Percentiles rank a stretch among this genome's conserved stretches.
phyloP scores from a whole-genome alignment of 2,329 filamentous ascomycete genomes.

The Colletotrichum navitas region DNA sequence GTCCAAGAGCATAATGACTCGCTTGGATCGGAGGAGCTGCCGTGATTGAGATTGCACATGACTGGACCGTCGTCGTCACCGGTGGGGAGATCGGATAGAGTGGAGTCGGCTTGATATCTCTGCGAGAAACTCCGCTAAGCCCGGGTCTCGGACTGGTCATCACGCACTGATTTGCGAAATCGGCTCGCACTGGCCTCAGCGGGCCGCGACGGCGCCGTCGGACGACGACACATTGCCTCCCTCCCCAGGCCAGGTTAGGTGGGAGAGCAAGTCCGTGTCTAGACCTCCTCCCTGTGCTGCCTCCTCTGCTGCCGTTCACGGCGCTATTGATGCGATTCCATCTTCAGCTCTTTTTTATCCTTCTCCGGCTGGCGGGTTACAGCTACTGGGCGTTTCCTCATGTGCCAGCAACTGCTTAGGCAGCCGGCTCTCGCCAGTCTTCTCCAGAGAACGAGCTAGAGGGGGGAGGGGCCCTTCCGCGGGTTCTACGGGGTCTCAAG shows the following conservation, averaged over 20 bases:
- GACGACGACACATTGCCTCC: conserved; percentile 19
- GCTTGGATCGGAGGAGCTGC: neutral
- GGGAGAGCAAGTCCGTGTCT: too few species aligned
- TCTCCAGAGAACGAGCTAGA: neutral
- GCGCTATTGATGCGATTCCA: too few species aligned
- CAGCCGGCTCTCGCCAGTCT: neutral
- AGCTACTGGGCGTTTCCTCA: too few species aligned
- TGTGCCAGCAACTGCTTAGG: neutral
- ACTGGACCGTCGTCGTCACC: neutral
- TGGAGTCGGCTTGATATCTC: neutral
- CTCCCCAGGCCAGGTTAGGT: too few species aligned
- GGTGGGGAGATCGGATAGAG: neutral
- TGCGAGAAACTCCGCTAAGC: neutral
- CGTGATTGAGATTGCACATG: conserved; percentile 2
- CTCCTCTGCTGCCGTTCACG: too few species aligned
- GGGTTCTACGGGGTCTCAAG: neutral
- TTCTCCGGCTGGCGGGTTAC: too few species aligned
- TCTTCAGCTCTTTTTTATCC: too few species aligned
- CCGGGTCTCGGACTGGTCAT: neutral
- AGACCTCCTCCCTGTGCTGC: too few species aligned
- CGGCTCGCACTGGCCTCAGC: conserved; percentile 25
- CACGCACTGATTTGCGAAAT: neutral
- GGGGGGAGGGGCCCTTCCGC: too few species aligned
- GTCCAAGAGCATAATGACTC: conserved; percentile 20
- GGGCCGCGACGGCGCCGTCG: conserved; percentile 26